These are phyloP conservation scores for Candida schatavii DNA, from an alignment of 805 yeast species.

Conservation along the genomic window DNA sequence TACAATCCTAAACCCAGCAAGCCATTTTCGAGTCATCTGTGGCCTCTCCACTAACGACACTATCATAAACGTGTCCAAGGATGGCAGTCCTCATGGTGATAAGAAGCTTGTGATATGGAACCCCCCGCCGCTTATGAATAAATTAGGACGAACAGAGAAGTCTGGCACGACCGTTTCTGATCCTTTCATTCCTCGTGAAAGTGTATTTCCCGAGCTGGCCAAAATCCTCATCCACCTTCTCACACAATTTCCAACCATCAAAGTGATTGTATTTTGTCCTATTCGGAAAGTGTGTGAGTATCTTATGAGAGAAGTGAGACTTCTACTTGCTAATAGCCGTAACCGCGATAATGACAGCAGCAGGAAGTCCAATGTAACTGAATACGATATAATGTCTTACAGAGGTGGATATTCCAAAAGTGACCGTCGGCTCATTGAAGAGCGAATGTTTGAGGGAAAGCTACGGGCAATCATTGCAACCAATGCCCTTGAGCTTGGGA, in stretches of 20 bases:
- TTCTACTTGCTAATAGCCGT: conserved; percentile 33
- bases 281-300: conserved; percentile 84
- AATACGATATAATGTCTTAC: conserved; percentile 79
- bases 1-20: conserved; percentile 70
- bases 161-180: background rate
- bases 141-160: conserved; percentile 44
- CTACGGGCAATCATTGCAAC: conserved; percentile 88
- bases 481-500: conserved; percentile 92
- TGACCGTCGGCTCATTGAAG: conserved; percentile 85
- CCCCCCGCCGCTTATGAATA: conserved; percentile 64
- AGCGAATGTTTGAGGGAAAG: conserved; percentile 85
- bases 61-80: conserved; percentile 60
- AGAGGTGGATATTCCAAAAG: conserved; percentile 90
- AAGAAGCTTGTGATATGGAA: conserved; percentile 81
- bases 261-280: conserved; percentile 88
- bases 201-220: conserved; percentile 74
- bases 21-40: conserved; percentile 72
- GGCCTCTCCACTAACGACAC: conserved; percentile 50
- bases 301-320: conserved; percentile 76
- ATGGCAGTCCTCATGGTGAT: conserved; percentile 87
- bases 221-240: conserved; percentile 66
- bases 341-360: too few species aligned
- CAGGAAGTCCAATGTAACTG: conserved; percentile 27
- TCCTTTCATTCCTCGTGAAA: conserved; percentile 47
- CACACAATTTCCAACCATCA: conserved; percentile 48